Base-by-base conservation (phyloP, 2,329 filamentous ascomycete genomes). In the Waltergamsia citrina region DNA sequence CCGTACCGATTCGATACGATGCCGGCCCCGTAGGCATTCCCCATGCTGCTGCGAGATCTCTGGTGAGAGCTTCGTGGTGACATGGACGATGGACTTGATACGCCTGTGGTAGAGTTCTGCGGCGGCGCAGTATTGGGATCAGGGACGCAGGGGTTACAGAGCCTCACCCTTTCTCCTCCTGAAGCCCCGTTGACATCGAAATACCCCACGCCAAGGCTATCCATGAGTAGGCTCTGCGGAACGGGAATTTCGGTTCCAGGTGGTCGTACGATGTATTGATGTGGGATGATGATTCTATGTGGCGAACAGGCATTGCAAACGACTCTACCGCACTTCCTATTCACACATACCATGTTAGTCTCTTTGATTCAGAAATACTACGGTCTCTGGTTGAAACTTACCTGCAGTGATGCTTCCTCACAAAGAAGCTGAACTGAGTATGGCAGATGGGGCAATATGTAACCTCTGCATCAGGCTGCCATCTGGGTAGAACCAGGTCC, bases 381-480 rank as follows among this genome's bases (percentile, higher is more conserved):
- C n/a, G n/a, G n/a, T n/a, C n/a, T n/a, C 32, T 17, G 20, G 21
- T 10, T 16, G 16, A 11, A 19, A 5, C 36, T 26, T 63, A 81
- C 73, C 88, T 76, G 68, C 90, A 96, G 53, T 96, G 90, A 60
- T 96, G 90, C 53, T 93, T 93, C 41, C 90, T 72, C 51, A 85
- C 79, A 62, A 86, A 85, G 46, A 94, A 81, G 52, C 75, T 84
- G 51, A 96, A 96, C 31, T 78, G 74, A 1, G 73, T 74, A 34
- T 67, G 65, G 52, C 90, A 96, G 38, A 95, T 94, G 3, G 87
- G 85, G 53, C 90, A 96, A 41, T 78, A 71, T 2, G 78, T 76
- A 9, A 85, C 86, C 45, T 93, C 86, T 4, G 72, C 67, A 56
- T 96, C 90, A 4, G 87, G 83, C 60, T 95, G 88, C 90, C 90